Evolutionary conservation across 495 filamentous ascomycete genomes (phyloP), one percentile per base, ranked within the genome.

Genomic region (Margaritispora aquatica): DNA sequence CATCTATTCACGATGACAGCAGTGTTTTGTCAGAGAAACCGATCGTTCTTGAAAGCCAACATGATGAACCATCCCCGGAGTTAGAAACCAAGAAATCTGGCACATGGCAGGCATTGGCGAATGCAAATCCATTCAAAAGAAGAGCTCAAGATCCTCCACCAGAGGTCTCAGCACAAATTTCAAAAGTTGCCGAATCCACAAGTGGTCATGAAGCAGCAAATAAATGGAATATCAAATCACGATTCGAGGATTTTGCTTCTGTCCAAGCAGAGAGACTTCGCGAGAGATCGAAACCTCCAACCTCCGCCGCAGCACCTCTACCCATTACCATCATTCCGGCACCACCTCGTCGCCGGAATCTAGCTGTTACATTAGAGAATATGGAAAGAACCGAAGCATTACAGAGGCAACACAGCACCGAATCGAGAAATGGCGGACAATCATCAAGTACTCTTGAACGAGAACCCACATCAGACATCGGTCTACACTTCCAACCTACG

Each of bases 291-390:
- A 54, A 57, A 22, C 41, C 65, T 21, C 23, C 47, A 60, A 66
- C 54, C 48, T 62, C 60, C 44, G 62, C 31, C 26, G 26, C 26
- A 31, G 46, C 63, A 4, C 63, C 70, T 68, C 64, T 88, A 8
- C 84, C 85, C 1, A 77, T 89, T 22, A 88, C 84, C 8, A 75
- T 88, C 24, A 87, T 90, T 49, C 87, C 87, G 0, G 85, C 87
- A 2, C 83, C 84, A 47, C 80, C 80, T 3, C 75, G 84, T 51
- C 27, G 66, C 29, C 49, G 55, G 9, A 62, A 64, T 48, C 50
- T 64, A 5, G 55, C 53, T 19, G 41, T 55, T 13, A 58, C 62
- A 15, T 38, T 62, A 19, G 59, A 60, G 24, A 59, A 67, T 23
- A n/a, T 63, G 1, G 61, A 64, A 26, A 36, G 51, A 38, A 34